Conservation (phyloP, 208 protist species). For the Trypanosoma vivax region DNA sequence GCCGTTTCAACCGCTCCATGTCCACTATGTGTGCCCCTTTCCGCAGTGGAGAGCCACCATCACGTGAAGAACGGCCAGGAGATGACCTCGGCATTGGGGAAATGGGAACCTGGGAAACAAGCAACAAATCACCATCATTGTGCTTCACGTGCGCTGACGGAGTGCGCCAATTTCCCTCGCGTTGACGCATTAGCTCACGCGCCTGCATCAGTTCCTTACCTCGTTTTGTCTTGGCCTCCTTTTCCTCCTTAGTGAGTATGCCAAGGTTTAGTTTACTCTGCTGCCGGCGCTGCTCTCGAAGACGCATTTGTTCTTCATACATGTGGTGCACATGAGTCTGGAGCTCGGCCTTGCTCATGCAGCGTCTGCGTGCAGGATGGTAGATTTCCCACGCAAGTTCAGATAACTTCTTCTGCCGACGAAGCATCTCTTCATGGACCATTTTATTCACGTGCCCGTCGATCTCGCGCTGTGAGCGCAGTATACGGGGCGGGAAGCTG, state of each 20-base stretch:
- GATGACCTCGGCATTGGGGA: background rate
- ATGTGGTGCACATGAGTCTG: conserved; percentile 51
- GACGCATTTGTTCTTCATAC: conserved; percentile 53
- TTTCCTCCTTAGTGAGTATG: conserved; percentile 14
- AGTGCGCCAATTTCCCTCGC: conserved; percentile 47
- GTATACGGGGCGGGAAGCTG: conserved; percentile 26
- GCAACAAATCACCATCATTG: conserved; percentile 42
- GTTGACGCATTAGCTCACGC: conserved; percentile 10
- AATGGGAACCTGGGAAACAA: conserved; percentile 35
- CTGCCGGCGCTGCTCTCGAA: conserved; percentile 23
- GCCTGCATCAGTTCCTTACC: background rate
- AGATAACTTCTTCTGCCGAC: conserved; percentile 54
- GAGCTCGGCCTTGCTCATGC: conserved; percentile 26
- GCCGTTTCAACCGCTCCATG: conserved; percentile 25
- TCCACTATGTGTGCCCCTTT: conserved; percentile 10
- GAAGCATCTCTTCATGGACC: conserved; percentile 58
- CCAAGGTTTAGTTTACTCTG: conserved; percentile 40
- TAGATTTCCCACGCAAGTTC: conserved; percentile 63
- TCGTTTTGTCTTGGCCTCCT: background rate
- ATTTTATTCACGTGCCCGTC: conserved; percentile 53
- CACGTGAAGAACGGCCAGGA: background rate
- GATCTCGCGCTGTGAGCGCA: conserved; percentile 52
- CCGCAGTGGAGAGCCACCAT: background rate
- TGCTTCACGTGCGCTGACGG: conserved; percentile 37
- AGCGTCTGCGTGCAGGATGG: conserved; percentile 21